Base-by-base conservation (phyloP, 73 alveolate genomes). In the Paramecium primaurelia region DNA sequence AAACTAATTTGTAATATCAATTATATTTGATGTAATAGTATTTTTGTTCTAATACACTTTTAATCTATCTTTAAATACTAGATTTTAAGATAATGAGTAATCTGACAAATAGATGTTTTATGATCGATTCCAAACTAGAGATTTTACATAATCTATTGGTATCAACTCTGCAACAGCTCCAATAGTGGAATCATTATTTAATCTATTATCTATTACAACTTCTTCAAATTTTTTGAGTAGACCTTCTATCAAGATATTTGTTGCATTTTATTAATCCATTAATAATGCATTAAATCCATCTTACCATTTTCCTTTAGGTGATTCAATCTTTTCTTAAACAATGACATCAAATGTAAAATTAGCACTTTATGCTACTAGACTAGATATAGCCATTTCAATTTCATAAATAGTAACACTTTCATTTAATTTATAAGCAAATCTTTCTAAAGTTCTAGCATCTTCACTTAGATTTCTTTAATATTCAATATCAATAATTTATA, bases 241-340 rank as follows among this genome's bases (percentile, higher is more conserved):
- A 11, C 60, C 87, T 73, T 73, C 58, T 0, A 40, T 28, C 32
- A 73, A 16, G 8, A 73, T 73, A 30, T 73, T 30, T 37, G 87
- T 36, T 32, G 87, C 87, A 73, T 73, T 73, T 34, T n/a, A 12
- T 73, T 73, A 0, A 73, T 73, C 87, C 54, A 73, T 12, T 14
- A 73, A 34, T n/a, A 73, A 25, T 0, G 59, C 87, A 73, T 38
- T 36, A 14, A 87, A 38, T 26, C 75, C 87, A 87, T 73, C 83
- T 26, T 68, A 34, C 93, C 93, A 87, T 60, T 87, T 87, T 28
- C 93, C 93, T 40, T 42, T 87, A n/a, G 93, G 37, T 30, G 88
- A 10, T 20, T 87, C 87, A 0, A 87, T 73, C 18, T 47, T 7
- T 6, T 64, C 30, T 16, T 14, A 2, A 6, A 87, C 93, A 7